A percentile compares a stretch with the other conserved stretches of the same genome.
These are phyloP conservation scores for Aspergillus japonicus DNA, from an alignment of 2,329 filamentous ascomycete genomes.

Conservation along the genomic window DNA sequence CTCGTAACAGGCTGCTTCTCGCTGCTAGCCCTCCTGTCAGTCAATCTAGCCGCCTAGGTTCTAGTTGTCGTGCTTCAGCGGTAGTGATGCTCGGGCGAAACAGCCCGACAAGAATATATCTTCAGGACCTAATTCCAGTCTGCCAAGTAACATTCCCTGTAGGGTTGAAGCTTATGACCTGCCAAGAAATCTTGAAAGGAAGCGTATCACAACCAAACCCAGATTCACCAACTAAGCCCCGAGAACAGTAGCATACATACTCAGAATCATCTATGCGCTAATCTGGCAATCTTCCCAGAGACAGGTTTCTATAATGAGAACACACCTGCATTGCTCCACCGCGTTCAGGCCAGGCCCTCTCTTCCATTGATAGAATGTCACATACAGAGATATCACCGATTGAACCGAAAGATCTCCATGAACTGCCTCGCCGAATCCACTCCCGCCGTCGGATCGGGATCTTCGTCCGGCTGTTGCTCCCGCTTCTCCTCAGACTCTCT, in stretches of 20 bases:
- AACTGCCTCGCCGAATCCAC: slow-evolving; percentile 46
- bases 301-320: too few relatives aligned
- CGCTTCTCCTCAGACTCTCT: slow-evolving; percentile 12
- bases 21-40: neutral
- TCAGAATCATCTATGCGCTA: too few relatives aligned
- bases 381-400: slow-evolving; percentile 27
- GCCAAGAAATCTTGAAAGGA: neutral
- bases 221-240: neutral
- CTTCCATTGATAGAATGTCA: neutral
- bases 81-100: too few relatives aligned
- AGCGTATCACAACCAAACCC: neutral
- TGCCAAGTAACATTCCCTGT: neutral
- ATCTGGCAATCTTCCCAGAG: too few relatives aligned
- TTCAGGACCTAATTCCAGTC: neutral
- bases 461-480: slow-evolving; percentile 25
- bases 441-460: slow-evolving; percentile 36
- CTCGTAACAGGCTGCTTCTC: too few relatives aligned
- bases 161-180: neutral
- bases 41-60: neutral
- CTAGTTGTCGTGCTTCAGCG: too few relatives aligned
- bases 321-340: too few relatives aligned
- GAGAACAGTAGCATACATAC: neutral
- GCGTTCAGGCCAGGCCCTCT: too few relatives aligned
- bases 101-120: neutral
- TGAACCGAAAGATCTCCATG: slow-evolving; percentile 47